phyloP scores from a whole-genome alignment of 2,329 filamentous ascomycete species.

The Claviceps paspali region DNA sequence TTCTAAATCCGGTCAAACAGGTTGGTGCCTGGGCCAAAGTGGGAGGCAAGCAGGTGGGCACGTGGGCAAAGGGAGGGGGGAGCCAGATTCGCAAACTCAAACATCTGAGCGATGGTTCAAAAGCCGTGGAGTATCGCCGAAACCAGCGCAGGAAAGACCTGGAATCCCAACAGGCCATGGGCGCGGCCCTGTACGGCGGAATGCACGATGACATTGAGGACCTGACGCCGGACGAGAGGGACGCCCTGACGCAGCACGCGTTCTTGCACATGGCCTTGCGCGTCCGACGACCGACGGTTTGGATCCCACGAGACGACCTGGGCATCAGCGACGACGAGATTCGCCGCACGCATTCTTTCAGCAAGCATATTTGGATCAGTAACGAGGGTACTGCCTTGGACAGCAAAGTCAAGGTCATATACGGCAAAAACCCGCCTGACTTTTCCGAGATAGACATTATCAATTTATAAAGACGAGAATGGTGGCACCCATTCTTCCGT shows the following conservation, averaged over 20 bases:
- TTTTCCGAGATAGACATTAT: constrained; percentile 82
- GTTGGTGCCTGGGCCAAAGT: constrained; percentile 30
- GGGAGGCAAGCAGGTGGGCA: constrained; percentile 15
- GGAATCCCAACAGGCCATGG: constrained; percentile 58
- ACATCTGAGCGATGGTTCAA: constrained; percentile 14
- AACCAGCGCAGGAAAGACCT: constrained; percentile 42
- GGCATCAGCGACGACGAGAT: constrained; percentile 91
- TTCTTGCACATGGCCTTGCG: constrained; percentile 85
- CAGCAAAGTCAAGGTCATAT: constrained; percentile 67
- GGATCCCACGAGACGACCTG: constrained; percentile 83
- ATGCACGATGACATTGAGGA: constrained; percentile 92
- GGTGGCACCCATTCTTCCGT: no score
- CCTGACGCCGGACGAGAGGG: constrained; percentile 75
- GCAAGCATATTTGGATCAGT: constrained; percentile 76
- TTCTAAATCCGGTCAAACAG: constrained; percentile 31
- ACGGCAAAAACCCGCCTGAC: constrained; percentile 72
- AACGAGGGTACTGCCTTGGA: constrained; percentile 85
- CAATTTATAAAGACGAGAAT: constrained; percentile 40
- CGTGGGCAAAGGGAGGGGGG: constrained; percentile 27
- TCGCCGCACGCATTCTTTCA: constrained; percentile 57
- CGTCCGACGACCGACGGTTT: constrained; percentile 72
- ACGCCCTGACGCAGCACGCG: constrained; percentile 68
- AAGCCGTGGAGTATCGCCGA: constrained; percentile 31
- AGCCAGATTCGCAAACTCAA: constrained; percentile 32
- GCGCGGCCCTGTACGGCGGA: constrained; percentile 70